Evolutionary conservation across 805 yeast genomes (phyloP), one percentile per base, ranked within the genome.

Genomic region (Candida vartiovaarae): DNA sequence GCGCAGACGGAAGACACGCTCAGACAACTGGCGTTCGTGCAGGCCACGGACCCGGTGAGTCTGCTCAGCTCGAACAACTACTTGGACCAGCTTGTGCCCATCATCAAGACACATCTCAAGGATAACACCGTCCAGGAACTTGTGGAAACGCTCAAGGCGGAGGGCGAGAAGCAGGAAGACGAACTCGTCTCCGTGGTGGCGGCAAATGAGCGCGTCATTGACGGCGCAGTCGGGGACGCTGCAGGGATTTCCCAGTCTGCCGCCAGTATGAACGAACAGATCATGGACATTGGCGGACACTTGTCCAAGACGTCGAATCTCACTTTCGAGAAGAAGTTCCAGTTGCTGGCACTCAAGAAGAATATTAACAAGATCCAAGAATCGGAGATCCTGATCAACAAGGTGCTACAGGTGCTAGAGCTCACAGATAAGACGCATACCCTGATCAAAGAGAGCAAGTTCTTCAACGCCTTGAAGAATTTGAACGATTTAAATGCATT

Each of bases 361-460:
- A 75, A 83, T 6, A 71, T 79, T 15, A 66, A 67, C 41, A 85
- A 84, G 59, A 81, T 91, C 48, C 75, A 76, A 42, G 87, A 84
- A 51, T 82, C 95, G 0, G 76, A 76, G 6, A 71, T 75, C 34
- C 78, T 87, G 23, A 76, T 91, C 32, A 78, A 75, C 43, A 72
- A 80, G 40, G 84, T 95, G 52, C 68, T 90, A 25, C 88, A 84
- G 50, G 90, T 90, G 8, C 70, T 91, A 43, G 95, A 90, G 56
- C 74, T 84, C 52, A 84, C 95, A 11, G 90, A 89, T 63, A 84
- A 81, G 55, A 85, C 89, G 39, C 87, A 88, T 58, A 90, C 85
- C 34, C 68, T 90, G 57, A 83, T 88, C 48, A 76, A 80, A 42
- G 79, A 78, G 46, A 79, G 80, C 54, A 80, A 82, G 53, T 86